Evolutionary conservation across 2,329 filamentous ascomycete genomes (phyloP), one percentile per base, ranked within the genome.

Genomic region (Fusarium sp.): DNA sequence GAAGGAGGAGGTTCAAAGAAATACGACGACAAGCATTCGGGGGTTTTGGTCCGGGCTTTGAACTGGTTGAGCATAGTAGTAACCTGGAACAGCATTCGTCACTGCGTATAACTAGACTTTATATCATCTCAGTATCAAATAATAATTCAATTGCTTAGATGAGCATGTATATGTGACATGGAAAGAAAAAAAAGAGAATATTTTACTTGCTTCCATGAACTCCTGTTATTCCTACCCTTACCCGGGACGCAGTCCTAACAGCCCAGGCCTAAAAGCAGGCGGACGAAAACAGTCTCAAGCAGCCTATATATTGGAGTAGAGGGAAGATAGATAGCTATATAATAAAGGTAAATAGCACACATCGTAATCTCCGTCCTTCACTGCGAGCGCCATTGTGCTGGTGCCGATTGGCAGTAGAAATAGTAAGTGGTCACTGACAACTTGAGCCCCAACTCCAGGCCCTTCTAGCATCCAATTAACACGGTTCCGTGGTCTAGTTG

Each of bases 401-500:
- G 25, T 1, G 18, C 9, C 14, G 3, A 7, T 29, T 6, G 2
- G 25, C 27, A 15, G 18, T 7, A 15, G 14, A 3, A 11, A 11
- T 6, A 10, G 13, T 15, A 3, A 3, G 3, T 0, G 0, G 3
- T 0, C 4, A 0, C 0, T 4, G 12, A 7, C 1, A 10, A 49
- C 15, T 18, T 49, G 0, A 1, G 0, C 0, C 0, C 3, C 0
- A 1, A 35, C 6, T 27, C 1, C 1, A 7, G 13, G 0, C 0
- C 0, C 0, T 0, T 6, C 0, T 0, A 0, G 0, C 14, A 35
- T n/a, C 7, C 5, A 27, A 27, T 15, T 15, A 4, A 33, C 22
- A 4, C 3, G 62, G 45, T 69, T 69, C 65, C 57, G 57, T 69
- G 66, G 65, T 68, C 64, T 68, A 68, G 65, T 68, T 68, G 65